Conservation (phyloP, 2,329 filamentous ascomycete species). For the Emericellopsis atlantica region DNA sequence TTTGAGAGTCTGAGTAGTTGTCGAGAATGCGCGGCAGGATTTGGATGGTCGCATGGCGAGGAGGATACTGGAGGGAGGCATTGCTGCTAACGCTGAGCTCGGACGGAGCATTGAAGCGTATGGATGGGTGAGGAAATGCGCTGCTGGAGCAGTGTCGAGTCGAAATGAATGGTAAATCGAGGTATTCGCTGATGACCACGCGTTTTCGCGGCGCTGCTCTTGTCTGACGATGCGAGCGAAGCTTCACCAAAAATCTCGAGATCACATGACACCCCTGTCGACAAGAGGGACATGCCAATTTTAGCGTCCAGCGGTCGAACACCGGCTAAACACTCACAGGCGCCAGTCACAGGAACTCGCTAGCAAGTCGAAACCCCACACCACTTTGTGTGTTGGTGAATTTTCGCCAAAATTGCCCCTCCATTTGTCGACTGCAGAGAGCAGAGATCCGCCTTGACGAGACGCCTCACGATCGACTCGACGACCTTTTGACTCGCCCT, state of each 20-base stretch:
- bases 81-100: no score
- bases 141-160: no score
- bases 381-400: constrained; percentile 23
- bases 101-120: no score
- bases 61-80: no score
- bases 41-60: no score
- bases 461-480: constrained; percentile 1
- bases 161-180: no score
- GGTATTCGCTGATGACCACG: background rate
- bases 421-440: constrained; percentile 11
- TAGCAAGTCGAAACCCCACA: constrained; percentile 15
- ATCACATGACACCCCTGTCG: constrained; percentile 21
- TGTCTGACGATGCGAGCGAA: background rate
- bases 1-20: no score
- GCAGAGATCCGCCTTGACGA: no score
- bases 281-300: background rate
- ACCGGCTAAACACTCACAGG: constrained; percentile 9
- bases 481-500: background rate
- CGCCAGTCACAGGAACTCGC: no score
- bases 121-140: no score
- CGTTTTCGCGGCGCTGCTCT: background rate
- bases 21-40: no score
- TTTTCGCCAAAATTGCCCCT: constrained; percentile 29
- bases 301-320: constrained; percentile 14
- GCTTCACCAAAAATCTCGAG: constrained; percentile 14